A percentile compares a stretch with the other conserved stretches of the same genome.
Conservation (phyloP, 2,329 filamentous ascomycete genomes). For the Fusarium sarcochroum region DNA sequence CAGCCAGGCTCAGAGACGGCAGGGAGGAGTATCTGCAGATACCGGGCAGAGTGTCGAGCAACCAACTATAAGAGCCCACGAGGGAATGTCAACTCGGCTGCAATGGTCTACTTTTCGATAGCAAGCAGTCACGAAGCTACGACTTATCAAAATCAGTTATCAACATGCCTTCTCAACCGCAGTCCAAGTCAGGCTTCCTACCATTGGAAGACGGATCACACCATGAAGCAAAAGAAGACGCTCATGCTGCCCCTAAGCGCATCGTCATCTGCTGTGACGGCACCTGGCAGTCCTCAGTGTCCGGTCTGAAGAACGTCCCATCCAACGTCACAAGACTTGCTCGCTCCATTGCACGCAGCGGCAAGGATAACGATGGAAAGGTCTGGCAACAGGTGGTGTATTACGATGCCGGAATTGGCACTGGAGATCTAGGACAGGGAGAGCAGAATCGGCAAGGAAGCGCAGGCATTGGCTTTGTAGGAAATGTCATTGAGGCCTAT, state of each 20-base stretch:
- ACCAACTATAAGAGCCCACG: constrained; percentile 29
- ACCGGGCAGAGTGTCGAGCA: background rate
- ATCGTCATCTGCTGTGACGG: constrained; percentile 56
- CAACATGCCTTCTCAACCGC: constrained; percentile 31
- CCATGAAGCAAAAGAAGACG: constrained; percentile 27
- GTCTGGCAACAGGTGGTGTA: constrained; percentile 55
- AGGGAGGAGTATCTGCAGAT: constrained; percentile 12
- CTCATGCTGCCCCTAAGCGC: constrained; percentile 41
- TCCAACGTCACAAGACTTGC: constrained; percentile 55
- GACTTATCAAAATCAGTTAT: background rate
- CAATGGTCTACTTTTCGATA: background rate
- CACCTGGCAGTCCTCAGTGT: constrained; percentile 52
- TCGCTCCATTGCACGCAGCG: constrained; percentile 47
- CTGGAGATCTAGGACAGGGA: constrained; percentile 29
- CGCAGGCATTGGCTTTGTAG: constrained; percentile 48
- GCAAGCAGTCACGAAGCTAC: background rate
- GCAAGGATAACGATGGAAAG: constrained; percentile 46
- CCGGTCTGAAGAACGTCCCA: constrained; percentile 46
- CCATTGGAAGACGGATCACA: constrained; percentile 35
- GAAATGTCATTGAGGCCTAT: constrained; percentile 55
- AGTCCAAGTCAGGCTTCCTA: constrained; percentile 24
- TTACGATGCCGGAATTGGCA: constrained; percentile 56
- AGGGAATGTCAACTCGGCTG: background rate
- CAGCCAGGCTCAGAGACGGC: constrained; percentile 11
- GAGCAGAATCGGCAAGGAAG: constrained; percentile 41